Percentiles rank a stretch among this genome's conserved stretches.
These are phyloP conservation scores for Penicillium coprophilum DNA, from an alignment of 495 filamentous ascomycete species.

Conservation along the genomic window DNA sequence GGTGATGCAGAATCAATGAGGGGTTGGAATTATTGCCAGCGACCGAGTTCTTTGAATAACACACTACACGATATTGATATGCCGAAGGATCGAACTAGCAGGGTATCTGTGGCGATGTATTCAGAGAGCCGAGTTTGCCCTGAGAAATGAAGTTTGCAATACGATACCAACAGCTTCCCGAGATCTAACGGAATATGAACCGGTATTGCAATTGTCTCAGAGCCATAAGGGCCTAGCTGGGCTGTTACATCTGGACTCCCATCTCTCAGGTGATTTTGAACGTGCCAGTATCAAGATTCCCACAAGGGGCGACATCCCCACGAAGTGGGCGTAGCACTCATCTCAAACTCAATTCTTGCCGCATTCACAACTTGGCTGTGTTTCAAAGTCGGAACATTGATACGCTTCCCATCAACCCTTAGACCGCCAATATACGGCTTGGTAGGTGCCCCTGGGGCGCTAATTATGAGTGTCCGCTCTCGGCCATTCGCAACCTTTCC, in stretches of 20 bases:
- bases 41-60: neutral
- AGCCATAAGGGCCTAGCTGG: neutral
- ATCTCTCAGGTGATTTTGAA: neutral
- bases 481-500: slow-evolving; percentile 10
- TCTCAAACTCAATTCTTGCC: slow-evolving; percentile 24
- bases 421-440: slow-evolving; percentile 25
- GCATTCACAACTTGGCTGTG: slow-evolving; percentile 23
- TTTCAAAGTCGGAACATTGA: slow-evolving; percentile 15
- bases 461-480: slow-evolving; percentile 21
- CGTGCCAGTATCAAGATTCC: neutral
- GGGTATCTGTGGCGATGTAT: neutral
- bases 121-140: neutral
- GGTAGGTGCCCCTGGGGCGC: slow-evolving; percentile 19
- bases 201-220: neutral
- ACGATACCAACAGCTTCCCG: neutral
- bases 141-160: too few species aligned
- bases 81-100: neutral
- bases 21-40: neutral
- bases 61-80: neutral
- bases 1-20: neutral
- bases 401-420: slow-evolving; percentile 19
- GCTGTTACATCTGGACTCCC: neutral
- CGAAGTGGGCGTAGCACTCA: slow-evolving; percentile 25
- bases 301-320: slow-evolving; percentile 21
- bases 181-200: neutral